These are phyloP conservation scores for Spergularia azorica DNA, from an alignment of 179 eudicot genomes.

Conservation along the genomic window DNA sequence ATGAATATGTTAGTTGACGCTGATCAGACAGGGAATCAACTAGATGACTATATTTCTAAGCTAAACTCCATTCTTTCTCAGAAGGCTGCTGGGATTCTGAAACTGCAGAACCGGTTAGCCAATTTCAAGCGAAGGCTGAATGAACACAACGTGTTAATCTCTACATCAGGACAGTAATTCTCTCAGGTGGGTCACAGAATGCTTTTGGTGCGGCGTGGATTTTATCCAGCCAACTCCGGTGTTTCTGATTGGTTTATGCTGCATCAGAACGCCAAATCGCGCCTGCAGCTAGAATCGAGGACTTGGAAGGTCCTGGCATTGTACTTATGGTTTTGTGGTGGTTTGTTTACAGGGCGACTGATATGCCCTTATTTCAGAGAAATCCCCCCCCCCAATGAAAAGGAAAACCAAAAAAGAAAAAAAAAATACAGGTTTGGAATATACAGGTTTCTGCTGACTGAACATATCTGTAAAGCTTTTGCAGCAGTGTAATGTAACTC, in stretches of 20 bases:
- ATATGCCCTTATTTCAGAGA: slow-evolving; percentile 7
- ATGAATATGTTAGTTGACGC: slow-evolving; percentile 84
- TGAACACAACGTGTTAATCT: slow-evolving; percentile 78
- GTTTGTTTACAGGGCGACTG: slow-evolving; percentile 11
- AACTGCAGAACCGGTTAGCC: slow-evolving; percentile 76
- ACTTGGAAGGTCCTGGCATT: slow-evolving; percentile 20
- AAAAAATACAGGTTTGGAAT: slow-evolving; percentile 9
- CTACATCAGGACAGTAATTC: slow-evolving; percentile 43
- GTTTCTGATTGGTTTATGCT: slow-evolving; percentile 11
- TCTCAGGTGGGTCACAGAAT: neutral
- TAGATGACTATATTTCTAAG: slow-evolving; percentile 76
- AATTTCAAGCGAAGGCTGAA: slow-evolving; percentile 73
- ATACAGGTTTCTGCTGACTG: slow-evolving; percentile 19
- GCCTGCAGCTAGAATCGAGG: slow-evolving; percentile 11
- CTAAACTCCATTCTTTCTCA: slow-evolving; percentile 80
- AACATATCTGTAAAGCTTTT: slow-evolving; percentile 29
- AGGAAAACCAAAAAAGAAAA: neutral
- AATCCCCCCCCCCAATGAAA: neutral
- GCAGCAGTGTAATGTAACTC: slow-evolving; percentile 29
- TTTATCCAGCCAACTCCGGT: neutral
- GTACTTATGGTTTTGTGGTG: slow-evolving; percentile 1
- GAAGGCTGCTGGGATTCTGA: slow-evolving; percentile 83
- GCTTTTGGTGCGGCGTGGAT: neutral
- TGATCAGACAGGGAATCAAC: slow-evolving; percentile 86
- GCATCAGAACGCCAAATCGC: slow-evolving; percentile 17